Evolutionary conservation across 179 eudicot genomes (phyloP), one percentile per base, ranked within the genome.

Genomic region (Amaranthus tricolor): DNA sequence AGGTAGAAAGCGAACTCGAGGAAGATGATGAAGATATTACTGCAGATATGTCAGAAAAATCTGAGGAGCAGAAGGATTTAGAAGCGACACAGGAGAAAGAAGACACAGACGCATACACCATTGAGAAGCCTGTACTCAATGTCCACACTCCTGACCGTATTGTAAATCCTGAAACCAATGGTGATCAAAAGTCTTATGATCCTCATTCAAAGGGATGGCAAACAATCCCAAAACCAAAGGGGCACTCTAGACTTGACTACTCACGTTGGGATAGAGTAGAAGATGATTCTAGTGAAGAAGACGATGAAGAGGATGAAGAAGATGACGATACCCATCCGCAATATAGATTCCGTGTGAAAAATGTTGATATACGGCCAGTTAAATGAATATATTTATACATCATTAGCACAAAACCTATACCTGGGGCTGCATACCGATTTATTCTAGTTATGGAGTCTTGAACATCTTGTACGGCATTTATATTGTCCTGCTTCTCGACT

Each of bases 221-320:
- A 76, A 82, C 88, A 24, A 86, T 92, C 68, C 94, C 92, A 40
- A 90, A 92, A 79, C 98, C 98, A 43, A 85, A 83, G 77, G 98
- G 98, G 69, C 98, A 92, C 73, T 89, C 98, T 4, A 84, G 78
- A 77, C 92, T 94, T 44, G 94, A 92, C 63, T 94, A 94, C 82
- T 92, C 97, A 31, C 85, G 91, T 9, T 92, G 97, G 96, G 94
- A 94, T 71, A 76, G 76, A 51, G 93, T 94, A 59, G 94, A 84
- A 72, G 88, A 89, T 68, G 86, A 68, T 62, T 89, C 94, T 40
- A 90, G 96, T 60, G 98, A 93, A 71, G 97, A 89, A 47, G 96
- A 84, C 0, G 85, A 80, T 14, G 89, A 86, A 16, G 84, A 77
- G 17, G 87, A 88, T 11, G 93, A 89, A n/a, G 88, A 81, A 17